Evolutionary conservation across 768 basidiomycete genomes (phyloP).

Genomic region (Saitozyma sp.): DNA sequence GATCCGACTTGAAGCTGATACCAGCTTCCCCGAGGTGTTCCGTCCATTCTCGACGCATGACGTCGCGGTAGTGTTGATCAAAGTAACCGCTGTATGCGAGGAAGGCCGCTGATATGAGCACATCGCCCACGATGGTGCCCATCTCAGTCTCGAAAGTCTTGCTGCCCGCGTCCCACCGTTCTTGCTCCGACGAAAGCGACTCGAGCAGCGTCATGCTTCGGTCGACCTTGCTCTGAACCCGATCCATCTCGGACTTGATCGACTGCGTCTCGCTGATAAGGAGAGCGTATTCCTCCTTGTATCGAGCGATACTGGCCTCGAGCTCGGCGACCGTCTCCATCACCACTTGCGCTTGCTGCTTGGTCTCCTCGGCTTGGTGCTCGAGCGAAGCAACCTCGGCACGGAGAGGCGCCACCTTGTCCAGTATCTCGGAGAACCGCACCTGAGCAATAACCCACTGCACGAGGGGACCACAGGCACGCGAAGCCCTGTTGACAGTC

Average conservation of each 20-base stretch:
- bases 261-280: conserved; percentile 96
- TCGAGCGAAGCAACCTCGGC: conserved; percentile 94
- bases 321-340: conserved; percentile 89
- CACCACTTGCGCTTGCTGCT: conserved; percentile 85
- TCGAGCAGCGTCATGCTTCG: conserved; percentile 93
- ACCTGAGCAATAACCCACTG: conserved; percentile 99
- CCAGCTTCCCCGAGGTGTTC: conserved; percentile 82
- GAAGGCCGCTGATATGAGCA: conserved; percentile 92
- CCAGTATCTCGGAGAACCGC: conserved; percentile 92
- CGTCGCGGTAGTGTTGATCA: conserved; percentile 95
- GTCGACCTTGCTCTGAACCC: conserved; percentile 94
- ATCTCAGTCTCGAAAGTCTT: conserved; percentile 95
- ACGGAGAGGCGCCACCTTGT: conserved; percentile 92
- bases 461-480: conserved; percentile 95
- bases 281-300: conserved; percentile 96
- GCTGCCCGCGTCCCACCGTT: conserved; percentile 91
- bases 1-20: conserved; percentile 86
- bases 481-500: conserved; percentile 88
- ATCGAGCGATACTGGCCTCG: conserved; percentile 84
- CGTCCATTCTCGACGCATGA: conserved; percentile 65
- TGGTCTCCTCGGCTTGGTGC: conserved; percentile 88
- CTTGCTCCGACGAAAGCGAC: conserved; percentile 90
- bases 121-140: conserved; percentile 97
- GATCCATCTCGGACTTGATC: conserved; percentile 97
- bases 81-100: conserved; percentile 97